Conservation (phyloP, 2,329 filamentous ascomycete species). For the Chaetomium strumarium region DNA sequence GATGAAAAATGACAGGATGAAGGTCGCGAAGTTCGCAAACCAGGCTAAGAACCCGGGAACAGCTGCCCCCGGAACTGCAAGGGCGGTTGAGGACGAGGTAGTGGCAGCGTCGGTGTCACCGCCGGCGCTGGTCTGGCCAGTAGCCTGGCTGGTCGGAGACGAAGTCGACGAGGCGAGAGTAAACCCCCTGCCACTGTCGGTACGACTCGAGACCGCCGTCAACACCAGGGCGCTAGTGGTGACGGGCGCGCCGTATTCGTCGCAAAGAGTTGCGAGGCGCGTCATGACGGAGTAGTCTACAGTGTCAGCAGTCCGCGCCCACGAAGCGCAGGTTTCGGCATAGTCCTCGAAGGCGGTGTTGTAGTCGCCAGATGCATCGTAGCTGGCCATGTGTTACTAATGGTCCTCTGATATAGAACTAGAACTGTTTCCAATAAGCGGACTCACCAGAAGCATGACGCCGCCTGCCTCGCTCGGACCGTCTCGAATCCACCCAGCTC, state of each 20-base stretch:
- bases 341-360: conserved; percentile 26
- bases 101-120: neutral
- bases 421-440: no score
- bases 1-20: conserved; percentile 17
- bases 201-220: neutral
- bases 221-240: conserved; percentile 1
- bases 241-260: neutral
- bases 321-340: conserved; percentile 21
- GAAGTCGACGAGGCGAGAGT: neutral
- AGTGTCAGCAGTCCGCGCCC: conserved; percentile 17
- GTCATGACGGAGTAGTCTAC: conserved; percentile 16
- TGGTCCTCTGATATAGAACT: neutral
- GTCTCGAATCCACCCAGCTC: conserved; percentile 9
- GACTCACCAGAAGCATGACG: conserved; percentile 26
- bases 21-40: conserved; percentile 12
- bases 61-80: conserved; percentile 3
- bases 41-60: conserved; percentile 11
- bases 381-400: conserved; percentile 15
- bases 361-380: conserved; percentile 14
- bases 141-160: neutral
- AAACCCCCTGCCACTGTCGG: neutral
- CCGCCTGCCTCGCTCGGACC: conserved; percentile 9
- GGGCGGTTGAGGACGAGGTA: conserved; percentile 3
- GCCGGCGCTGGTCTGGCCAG: neutral
- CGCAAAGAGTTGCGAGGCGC: conserved; percentile 19